Conservation (phyloP, 2,329 filamentous ascomycete genomes). For the Xenoacremonium recifei region DNA sequence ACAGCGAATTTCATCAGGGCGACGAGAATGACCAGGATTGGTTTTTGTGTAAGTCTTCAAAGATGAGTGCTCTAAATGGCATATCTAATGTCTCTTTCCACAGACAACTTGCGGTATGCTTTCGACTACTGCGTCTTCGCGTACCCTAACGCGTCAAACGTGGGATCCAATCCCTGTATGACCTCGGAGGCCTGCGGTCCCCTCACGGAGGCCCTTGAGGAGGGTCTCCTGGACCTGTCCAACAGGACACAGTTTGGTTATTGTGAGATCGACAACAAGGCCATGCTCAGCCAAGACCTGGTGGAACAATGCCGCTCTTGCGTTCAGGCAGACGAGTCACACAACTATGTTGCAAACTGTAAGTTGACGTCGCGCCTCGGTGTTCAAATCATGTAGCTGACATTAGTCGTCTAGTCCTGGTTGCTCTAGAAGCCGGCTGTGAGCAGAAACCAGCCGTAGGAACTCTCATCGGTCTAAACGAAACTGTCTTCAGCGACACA, state of each 20-base stretch:
- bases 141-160: slow-evolving; percentile 45
- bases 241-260: slow-evolving; percentile 42
- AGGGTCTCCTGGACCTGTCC: slow-evolving; percentile 36
- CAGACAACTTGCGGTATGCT: slow-evolving; percentile 54
- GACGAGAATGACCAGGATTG: slow-evolving; percentile 52
- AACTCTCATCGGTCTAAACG: slow-evolving; percentile 38
- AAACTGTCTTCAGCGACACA: slow-evolving; percentile 42
- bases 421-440: slow-evolving; percentile 52
- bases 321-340: slow-evolving; percentile 40
- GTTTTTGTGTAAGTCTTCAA: slow-evolving; percentile 52
- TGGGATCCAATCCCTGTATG: slow-evolving; percentile 47
- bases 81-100: slow-evolving; percentile 2
- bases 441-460: slow-evolving; percentile 42
- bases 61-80: neutral
- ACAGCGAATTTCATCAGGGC: slow-evolving; percentile 46
- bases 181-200: slow-evolving; percentile 50
- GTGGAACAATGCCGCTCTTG: slow-evolving; percentile 45
- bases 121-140: slow-evolving; percentile 53
- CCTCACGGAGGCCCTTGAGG: slow-evolving; percentile 39
- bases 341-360: slow-evolving; percentile 51
- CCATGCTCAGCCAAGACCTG: slow-evolving; percentile 29
- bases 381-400: neutral
- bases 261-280: slow-evolving; percentile 41
- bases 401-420: slow-evolving; percentile 38
- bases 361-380: slow-evolving; percentile 15